Conservation (phyloP, 306 rosid genomes). For the Quercus agrifolia region DNA sequence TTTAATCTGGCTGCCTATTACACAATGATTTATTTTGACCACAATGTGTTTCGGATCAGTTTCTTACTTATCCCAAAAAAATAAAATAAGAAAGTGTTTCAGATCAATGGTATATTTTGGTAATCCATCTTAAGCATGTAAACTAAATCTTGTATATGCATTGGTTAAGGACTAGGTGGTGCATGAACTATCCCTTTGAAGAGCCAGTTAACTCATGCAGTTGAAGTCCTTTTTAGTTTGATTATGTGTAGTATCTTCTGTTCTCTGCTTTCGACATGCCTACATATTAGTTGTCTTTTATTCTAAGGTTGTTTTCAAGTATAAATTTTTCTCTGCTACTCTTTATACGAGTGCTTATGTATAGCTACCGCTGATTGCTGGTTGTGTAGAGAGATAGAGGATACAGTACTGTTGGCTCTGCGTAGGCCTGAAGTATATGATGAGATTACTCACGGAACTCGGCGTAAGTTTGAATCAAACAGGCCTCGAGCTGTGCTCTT, state of each 20-base stretch:
- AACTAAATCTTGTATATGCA: not conserved
- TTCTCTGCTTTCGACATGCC: no score
- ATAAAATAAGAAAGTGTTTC: no score
- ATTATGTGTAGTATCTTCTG: not conserved
- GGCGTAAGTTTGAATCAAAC: conserved; percentile 78
- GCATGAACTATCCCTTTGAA: not conserved
- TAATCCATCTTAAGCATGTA: not conserved
- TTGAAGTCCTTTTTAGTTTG: conserved; percentile 8
- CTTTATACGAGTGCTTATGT: not conserved
- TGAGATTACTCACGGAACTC: conserved; percentile 79
- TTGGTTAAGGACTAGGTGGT: conserved; percentile 2
- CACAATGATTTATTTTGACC: not conserved
- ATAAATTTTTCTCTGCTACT: not conserved
- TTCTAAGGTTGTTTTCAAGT: not conserved
- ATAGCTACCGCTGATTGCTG: not conserved
- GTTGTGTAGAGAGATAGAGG: conserved; percentile 73
- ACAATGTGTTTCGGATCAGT: not conserved
- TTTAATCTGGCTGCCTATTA: not conserved
- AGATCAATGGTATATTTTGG: not conserved
- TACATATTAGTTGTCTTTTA: not conserved
- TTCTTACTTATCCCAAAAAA: no score
- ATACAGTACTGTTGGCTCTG: conserved; percentile 76
- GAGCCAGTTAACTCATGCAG: not conserved
- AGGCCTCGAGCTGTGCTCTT: conserved; percentile 93
- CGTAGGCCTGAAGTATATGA: conserved; percentile 83